Base-by-base conservation (phyloP, 768 basidiomycete species). In the Hygrophoropsis aurantiaca region DNA sequence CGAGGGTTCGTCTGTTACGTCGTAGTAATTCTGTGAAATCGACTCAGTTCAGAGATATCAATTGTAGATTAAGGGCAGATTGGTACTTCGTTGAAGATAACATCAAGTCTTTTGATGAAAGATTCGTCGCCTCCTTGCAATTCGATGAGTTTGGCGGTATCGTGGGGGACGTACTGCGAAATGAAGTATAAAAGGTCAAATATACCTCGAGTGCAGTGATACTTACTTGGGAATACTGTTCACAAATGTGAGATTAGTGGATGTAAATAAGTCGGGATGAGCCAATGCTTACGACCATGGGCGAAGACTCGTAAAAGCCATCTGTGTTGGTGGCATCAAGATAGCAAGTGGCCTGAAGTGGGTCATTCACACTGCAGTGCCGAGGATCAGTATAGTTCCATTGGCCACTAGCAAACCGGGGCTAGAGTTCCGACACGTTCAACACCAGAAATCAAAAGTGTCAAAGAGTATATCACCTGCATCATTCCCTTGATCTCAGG, bases 381-480 rank as follows among this genome's bases (percentile, higher is more conserved):
- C 83, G 67, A 3, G 83, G 83, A 59, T 85, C 83, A 1, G 83
- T 85, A 49, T 74, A 81, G 56, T 78, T 80, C 64, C 78, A 85
- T 0, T 74, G 75, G 4, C 83, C 82, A 53, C 81, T 73, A 1
- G 71, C 70, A 44, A 77, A 79, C 15, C 76, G 72, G 6, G 76
- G 80, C 81, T 84, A 46, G 16, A 20, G 16, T n/a, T n/a, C n/a
- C 26, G 16, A 40, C 25, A 39, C 6, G 11, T 18, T 19, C 19
- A 5, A 13, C 30, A 8, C 33, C 27, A 15, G 27, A 24, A 44
- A 44, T 37, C 5, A 13, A 18, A 35, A 15, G 15, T 37, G 10
- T 8, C 37, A 18, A 20, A 10, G 7, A 16, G 43, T 11, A 11
- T 18, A 24, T 39, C 25, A 78, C 82, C 74, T 85, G 82, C 69